These are phyloP conservation scores for Dipteronia dyeriana DNA, from an alignment of 345 rosid genomes.

Conservation along the genomic window DNA sequence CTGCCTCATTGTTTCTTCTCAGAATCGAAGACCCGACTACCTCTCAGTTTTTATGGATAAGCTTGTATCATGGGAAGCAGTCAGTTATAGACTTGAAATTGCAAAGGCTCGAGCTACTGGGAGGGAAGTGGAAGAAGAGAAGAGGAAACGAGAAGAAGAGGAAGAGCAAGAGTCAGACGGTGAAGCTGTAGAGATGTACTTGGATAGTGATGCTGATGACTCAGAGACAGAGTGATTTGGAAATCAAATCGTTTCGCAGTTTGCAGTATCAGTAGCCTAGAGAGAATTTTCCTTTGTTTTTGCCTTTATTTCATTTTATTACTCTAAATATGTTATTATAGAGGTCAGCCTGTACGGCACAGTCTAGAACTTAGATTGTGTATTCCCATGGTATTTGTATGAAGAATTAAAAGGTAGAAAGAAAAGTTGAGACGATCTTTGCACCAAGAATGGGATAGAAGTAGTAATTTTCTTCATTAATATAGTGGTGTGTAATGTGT, in stretches of 20 bases:
- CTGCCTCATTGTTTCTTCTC: constrained; percentile 8
- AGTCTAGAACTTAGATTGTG: background rate
- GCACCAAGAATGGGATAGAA: background rate
- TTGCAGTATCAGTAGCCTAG: background rate
- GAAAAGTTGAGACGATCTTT: background rate
- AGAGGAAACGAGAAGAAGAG: constrained; percentile 40
- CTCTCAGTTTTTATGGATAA: constrained; percentile 67
- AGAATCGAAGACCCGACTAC: constrained; percentile 76
- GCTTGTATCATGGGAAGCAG: constrained; percentile 94
- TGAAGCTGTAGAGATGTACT: constrained; percentile 32
- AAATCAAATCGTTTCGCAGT: constrained; percentile 10
- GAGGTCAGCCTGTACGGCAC: background rate
- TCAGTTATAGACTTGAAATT: constrained; percentile 59
- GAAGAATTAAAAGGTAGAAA: background rate
- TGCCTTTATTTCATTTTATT: background rate
- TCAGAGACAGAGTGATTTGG: constrained; percentile 53
- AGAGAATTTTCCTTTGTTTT: background rate
- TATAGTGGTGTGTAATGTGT: background rate
- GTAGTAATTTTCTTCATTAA: background rate
- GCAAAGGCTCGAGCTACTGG: constrained; percentile 62
- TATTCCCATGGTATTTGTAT: background rate
- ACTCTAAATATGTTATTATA: background rate
- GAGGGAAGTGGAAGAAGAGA: constrained; percentile 66
- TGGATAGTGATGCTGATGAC: constrained; percentile 47
- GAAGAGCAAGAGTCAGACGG: constrained; percentile 23